Conservation (phyloP, 176 grass and related monocot genomes). For the Ensete ventricosum region DNA sequence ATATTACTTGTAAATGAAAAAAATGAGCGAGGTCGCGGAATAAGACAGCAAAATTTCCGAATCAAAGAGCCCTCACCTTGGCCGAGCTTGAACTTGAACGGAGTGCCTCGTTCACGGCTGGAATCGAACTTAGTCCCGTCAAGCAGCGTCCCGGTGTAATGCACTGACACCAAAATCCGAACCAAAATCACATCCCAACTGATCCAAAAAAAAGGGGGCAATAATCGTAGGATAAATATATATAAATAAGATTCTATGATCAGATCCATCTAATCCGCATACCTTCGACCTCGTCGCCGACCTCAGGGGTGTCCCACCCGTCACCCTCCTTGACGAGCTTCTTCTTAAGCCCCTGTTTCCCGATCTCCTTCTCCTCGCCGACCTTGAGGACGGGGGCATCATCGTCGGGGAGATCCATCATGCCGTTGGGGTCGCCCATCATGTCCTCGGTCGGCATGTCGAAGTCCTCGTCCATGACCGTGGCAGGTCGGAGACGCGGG, state of each 20-base stretch:
- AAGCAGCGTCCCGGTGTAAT: constrained; percentile 87
- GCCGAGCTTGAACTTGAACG: constrained; percentile 95
- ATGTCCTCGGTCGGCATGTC: constrained; percentile 48
- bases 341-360: constrained; percentile 83
- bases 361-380: constrained; percentile 92
- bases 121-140: constrained; percentile 93
- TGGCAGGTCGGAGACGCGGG: neutral
- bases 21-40: no score
- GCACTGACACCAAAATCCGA: constrained; percentile 42
- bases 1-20: no score
- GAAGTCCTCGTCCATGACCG: constrained; percentile 76
- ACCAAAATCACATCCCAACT: neutral
- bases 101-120: constrained; percentile 52
- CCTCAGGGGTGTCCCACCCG: constrained; percentile 71
- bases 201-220: neutral
- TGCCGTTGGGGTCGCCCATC: constrained; percentile 33
- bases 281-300: constrained; percentile 98
- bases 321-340: constrained; percentile 82
- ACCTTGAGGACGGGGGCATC: constrained; percentile 49
- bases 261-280: neutral
- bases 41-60: neutral
- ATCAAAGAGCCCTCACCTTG: constrained; percentile 45
- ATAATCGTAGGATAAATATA: neutral
- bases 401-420: constrained; percentile 35
- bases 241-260: neutral